Evolutionary conservation across 352 stramenopile species (phyloP), one percentile per base, ranked within the genome.

Genomic region (Blastocystis sp.): DNA sequence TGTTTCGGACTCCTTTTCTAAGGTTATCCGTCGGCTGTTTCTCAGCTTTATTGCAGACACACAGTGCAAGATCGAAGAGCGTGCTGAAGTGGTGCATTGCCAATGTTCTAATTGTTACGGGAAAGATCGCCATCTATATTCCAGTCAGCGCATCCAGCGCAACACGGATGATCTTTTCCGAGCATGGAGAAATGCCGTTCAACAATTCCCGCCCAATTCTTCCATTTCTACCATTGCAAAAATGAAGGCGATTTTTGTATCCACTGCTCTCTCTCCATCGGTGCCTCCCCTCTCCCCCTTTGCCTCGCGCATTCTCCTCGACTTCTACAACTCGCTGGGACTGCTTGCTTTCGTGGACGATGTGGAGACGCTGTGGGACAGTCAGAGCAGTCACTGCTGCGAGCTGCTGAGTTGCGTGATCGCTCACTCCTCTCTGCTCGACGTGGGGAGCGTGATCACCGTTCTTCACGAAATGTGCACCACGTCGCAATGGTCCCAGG

Each of bases 301-400:
- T 9, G 43, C 50, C 3, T 24, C 41, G 7, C 37, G 55, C 1
- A 20, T 81, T 18, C 4, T 81, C 26, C 70, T 62, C 16, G 53
- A 30, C 20, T 13, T 41, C 50, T 81, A 34, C 55, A 45, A 63
- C 7, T 16, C 20, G 8, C 34, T 65, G 24, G 70, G 70, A 13
- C 16, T 45, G 8, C 30, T 65, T 20, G 30, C 45, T 4, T 30
- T 81, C 26, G 18, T 81, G 41, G 70, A 81, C 37, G 70, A 41
- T 20, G 55, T 64, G 4, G 70, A 81, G n/a, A 65, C 50, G 8
- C 43, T 81, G 24, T 81, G 70, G 41, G 65, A 81, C 37, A n/a
- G 11, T 7, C 20, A 59, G 8, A 26, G 8, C 26, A 9, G 8
- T 16, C 50, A 34, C 26, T 34, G 13, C 8, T 47, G 20, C 37